A percentile compares a stretch with the other conserved stretches of the same genome.
phyloP scores from a whole-genome alignment of 2,329 filamentous ascomycete genomes.

The Periconia sp. region DNA sequence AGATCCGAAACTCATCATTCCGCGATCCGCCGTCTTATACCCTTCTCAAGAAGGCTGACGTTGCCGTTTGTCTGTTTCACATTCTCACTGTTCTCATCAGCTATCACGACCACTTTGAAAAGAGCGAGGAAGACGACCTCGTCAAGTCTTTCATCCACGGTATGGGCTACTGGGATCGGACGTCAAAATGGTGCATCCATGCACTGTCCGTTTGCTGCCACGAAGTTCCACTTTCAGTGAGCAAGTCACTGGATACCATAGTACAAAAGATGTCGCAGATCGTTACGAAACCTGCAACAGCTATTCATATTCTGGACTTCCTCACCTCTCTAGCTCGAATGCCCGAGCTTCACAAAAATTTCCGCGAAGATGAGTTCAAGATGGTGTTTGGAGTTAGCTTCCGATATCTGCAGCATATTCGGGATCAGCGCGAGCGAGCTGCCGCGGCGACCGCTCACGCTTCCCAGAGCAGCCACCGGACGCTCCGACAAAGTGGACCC shows the following conservation, averaged over 20 bases:
- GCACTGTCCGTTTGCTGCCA: slow-evolving; percentile 94
- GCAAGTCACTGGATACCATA: slow-evolving; percentile 83
- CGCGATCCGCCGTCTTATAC: slow-evolving; percentile 81
- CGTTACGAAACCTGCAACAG: slow-evolving; percentile 89
- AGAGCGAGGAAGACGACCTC: slow-evolving; percentile 86
- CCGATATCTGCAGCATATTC: slow-evolving; percentile 87
- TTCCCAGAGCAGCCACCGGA: slow-evolving; percentile 42
- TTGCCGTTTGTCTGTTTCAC: slow-evolving; percentile 88
- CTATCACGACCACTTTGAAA: slow-evolving; percentile 85
- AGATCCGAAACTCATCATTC: slow-evolving; percentile 77
- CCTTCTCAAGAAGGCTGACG: slow-evolving; percentile 83
- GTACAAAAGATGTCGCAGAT: slow-evolving; percentile 94
- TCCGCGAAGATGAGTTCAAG: slow-evolving; percentile 89
- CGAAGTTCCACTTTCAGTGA: slow-evolving; percentile 86
- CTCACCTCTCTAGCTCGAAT: slow-evolving; percentile 86
- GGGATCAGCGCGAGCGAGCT: slow-evolving; percentile 62
- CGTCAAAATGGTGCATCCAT: slow-evolving; percentile 92
- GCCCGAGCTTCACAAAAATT: slow-evolving; percentile 84
- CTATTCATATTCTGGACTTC: slow-evolving; percentile 95
- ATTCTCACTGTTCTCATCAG: slow-evolving; percentile 86
- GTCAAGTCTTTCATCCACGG: slow-evolving; percentile 86
- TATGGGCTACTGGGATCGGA: slow-evolving; percentile 82
- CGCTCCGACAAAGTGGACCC: slow-evolving; percentile 51
- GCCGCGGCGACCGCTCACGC: slow-evolving; percentile 33
- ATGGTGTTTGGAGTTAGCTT: slow-evolving; percentile 96